Evolutionary conservation across 768 basidiomycete species (phyloP), one percentile per base, ranked within the genome.

Genomic region (Suillus weaverae): DNA sequence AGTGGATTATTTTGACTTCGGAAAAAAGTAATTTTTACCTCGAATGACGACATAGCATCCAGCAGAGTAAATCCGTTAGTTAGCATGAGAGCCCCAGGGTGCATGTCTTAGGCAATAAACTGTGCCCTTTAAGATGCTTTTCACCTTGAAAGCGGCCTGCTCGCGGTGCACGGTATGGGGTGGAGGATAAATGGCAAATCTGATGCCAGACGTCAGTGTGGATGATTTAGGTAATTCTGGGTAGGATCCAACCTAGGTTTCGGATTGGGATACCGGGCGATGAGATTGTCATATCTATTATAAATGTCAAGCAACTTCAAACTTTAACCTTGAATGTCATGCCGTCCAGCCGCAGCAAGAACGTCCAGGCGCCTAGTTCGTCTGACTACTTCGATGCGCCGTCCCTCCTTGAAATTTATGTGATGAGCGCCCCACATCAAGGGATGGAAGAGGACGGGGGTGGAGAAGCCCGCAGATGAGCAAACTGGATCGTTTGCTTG

Each of bases 31-130:
- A 30, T 61, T 70, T 81, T 64, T 72, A 91, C 93, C 85, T 95
- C 91, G 62, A 97, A 87, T 16, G 94, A 92, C 69, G 91, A 91
- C 95, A 98, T 97, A n/a, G 94, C 89, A 66, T 98, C 95, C 66
- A 89, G 84, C 55, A 97, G 80, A 20, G 86, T 85, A 69, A 94
- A 90, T 38, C 84, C 86, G 1, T 88, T 84, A 70, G 86, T 87
- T 39, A 93, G 82, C 7, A 95, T 65, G 64, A 94, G 77, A 43
- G 81, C 81, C 14, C 86, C 87, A 0, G 83, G 78, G 36, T 83
- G 79, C 85, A 97, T 86, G 48, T 86, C 93, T 85, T 63, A 60
- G 51, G 68, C 65, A 59, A 60, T 85, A 83, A 73, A 94, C 92
- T 0, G 88, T 88, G 30, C 89, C 89, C 73, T 86, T 89, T 59